These are phyloP conservation scores for Draba incana DNA, from an alignment of 345 rosid genomes.

Conservation along the genomic window DNA sequence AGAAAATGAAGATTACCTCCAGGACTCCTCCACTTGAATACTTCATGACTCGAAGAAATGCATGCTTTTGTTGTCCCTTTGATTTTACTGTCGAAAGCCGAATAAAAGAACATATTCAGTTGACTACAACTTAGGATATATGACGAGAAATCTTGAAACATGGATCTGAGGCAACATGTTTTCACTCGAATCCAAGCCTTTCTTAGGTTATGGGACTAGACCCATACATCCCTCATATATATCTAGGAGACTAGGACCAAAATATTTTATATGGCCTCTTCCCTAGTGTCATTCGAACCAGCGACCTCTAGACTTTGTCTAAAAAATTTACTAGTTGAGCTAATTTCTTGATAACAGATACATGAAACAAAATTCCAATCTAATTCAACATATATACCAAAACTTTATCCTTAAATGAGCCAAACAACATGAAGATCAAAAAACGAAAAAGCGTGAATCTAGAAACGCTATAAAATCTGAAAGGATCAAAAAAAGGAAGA, in stretches of 20 bases:
- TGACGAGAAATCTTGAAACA: constrained; percentile 1
- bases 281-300: too few relatives aligned
- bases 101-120: constrained; percentile 13
- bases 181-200: constrained; percentile 12
- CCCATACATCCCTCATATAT: too few relatives aligned
- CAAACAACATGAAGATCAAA: too few relatives aligned
- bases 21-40: constrained; percentile 95
- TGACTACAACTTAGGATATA: not conserved
- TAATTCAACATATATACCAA: too few relatives aligned
- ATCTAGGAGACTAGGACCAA: too few relatives aligned
- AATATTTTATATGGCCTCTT: too few relatives aligned
- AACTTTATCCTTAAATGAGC: too few relatives aligned
- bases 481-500: constrained; percentile 16
- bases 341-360: too few relatives aligned
- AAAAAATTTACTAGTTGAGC: too few relatives aligned
- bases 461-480: constrained; percentile 13
- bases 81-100: constrained; percentile 65
- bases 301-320: too few relatives aligned
- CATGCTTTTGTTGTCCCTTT: constrained; percentile 68
- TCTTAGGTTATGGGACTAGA: not conserved
- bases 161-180: not conserved
- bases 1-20: constrained; percentile 61
- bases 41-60: constrained; percentile 92
- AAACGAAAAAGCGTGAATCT: too few relatives aligned
- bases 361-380: too few relatives aligned